Evolutionary conservation across 2,329 filamentous ascomycete genomes (phyloP), one percentile per base, ranked within the genome.

Genomic region (Epichloe glyceriae): DNA sequence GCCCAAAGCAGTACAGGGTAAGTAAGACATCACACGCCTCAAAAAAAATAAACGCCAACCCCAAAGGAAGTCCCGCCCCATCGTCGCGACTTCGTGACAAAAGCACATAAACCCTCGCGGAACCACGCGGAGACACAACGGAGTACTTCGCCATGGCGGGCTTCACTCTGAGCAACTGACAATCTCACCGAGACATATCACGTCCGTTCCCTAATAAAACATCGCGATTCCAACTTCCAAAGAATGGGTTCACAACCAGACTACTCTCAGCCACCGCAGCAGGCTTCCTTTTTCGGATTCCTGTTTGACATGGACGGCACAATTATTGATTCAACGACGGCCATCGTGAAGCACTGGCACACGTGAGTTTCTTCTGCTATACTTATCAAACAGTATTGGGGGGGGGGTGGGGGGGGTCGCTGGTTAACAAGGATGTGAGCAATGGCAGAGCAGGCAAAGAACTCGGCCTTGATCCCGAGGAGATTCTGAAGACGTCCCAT

Each of bases 401-500:
- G n/a, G n/a, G n/a, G 15, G 38, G 15, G 11, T 10, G 17, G 15
- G 33, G 42, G 42, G 44, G 30, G 4, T 3, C 0, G 17, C 12
- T 15, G n/a, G 19, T 22, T 41, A 17, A 42, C 41, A n/a, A 38
- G 35, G 15, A 26, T 4, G 11, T 10, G 30, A 7, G 22, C 11
- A n/a, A 44, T 1, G 41, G 20, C 60, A 88, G 85, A n/a, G 78
- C 90, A 56, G 90, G 86, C 47, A 75, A 78, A 10, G 87, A 95
- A 64, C 84, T 97, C 60, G 87, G 87, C 22, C 83, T 96, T 20
- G 80, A 88, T 57, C 86, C 88, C n/a, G 75, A 83, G 46, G 79
- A 85, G 44, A 97, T 98, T 60, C 77, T 97, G 26, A 78, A 88
- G 60, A 95, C 88, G 10, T 95, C 89, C 5, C 93, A 98, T 68